Percentiles rank a stretch among this genome's conserved stretches.
phyloP scores from a whole-genome alignment of 352 stramenopile genomes.

The Phytophthora syringae region DNA sequence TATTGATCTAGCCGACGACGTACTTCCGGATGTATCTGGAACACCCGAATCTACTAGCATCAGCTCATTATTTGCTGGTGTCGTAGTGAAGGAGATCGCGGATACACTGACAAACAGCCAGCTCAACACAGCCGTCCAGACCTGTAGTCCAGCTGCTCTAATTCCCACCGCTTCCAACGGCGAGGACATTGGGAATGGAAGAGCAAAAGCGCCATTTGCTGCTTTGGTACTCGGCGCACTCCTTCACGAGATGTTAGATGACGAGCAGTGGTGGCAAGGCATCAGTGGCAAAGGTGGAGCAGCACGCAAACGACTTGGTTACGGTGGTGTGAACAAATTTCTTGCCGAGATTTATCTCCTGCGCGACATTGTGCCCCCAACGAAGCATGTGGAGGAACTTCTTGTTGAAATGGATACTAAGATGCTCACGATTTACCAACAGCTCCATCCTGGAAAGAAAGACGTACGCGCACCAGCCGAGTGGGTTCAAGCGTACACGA shows the following conservation, averaged over 20 bases:
- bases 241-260: slow-evolving; percentile 61
- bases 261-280: slow-evolving; percentile 70
- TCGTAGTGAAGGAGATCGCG: slow-evolving; percentile 58
- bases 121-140: slow-evolving; percentile 59
- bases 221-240: slow-evolving; percentile 59
- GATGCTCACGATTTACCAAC: slow-evolving; percentile 54
- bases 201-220: slow-evolving; percentile 34
- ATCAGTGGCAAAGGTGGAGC: slow-evolving; percentile 37
- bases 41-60: slow-evolving; percentile 10
- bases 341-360: slow-evolving; percentile 68
- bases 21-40: slow-evolving; percentile 44
- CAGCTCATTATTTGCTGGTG: slow-evolving; percentile 55
- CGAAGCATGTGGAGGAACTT: slow-evolving; percentile 42
- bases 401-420: slow-evolving; percentile 48
- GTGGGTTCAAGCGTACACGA: slow-evolving; percentile 37
- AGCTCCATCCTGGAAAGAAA: slow-evolving; percentile 68
- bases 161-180: background rate
- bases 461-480: slow-evolving; percentile 29
- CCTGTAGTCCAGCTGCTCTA: slow-evolving; percentile 26
- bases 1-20: slow-evolving; percentile 64
- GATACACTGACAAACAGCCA: slow-evolving; percentile 57
- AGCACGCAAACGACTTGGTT: slow-evolving; percentile 56
- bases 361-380: slow-evolving; percentile 40
- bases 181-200: slow-evolving; percentile 14
- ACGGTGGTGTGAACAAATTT: slow-evolving; percentile 72